Base-by-base conservation (phyloP, 106 monocot genomes). In the Ottelia alismoides region DNA sequence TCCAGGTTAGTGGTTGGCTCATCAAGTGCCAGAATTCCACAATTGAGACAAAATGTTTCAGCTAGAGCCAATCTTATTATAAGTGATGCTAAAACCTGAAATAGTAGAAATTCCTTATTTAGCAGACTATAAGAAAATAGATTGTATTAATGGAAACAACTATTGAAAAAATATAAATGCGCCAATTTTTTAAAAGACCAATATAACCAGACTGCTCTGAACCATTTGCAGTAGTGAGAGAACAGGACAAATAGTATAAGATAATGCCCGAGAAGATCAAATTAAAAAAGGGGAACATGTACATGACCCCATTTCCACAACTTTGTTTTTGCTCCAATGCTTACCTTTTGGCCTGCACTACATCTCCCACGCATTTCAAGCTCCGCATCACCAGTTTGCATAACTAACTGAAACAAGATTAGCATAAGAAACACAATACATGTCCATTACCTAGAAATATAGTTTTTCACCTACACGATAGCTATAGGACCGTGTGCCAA, bases 381-480 rank as follows among this genome's bases (percentile, higher is more conserved):
- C 75, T 98, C 96, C 48, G 96, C 85, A 71, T 77, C 85, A 62
- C 96, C 96, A 67, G 96, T 89, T 70, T 98, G 96, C 96, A 98
- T 98, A 11, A 89, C 52, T n/a, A 98, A 88, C 96, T 98, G 65
- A 7, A 62, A 63, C 11, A 24, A 62, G 31, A 25, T n/a, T 16
- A 44, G 11, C 18, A 7, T 16, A 43, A 43, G 40, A 16, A 6
- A 43, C 40, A 7, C 10, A 6, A 43, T 6, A 43, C 6, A 43
- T 43, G 10, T 43, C 1, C 20, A 9, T 10, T 23, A 2, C 14
- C 20, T 18, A 20, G 1, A 46, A 47, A 18, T 4, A 3, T 14
- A 20, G 0, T 26, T 45, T 3, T 16, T 11, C 18, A 70, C 77
- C 57, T 72, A 98, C 96, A 22, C 76, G 73, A 51, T 98, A 98